Evolutionary conservation across 2,329 filamentous ascomycete genomes (phyloP).

Genomic region (Chaetothyriales sp.): DNA sequence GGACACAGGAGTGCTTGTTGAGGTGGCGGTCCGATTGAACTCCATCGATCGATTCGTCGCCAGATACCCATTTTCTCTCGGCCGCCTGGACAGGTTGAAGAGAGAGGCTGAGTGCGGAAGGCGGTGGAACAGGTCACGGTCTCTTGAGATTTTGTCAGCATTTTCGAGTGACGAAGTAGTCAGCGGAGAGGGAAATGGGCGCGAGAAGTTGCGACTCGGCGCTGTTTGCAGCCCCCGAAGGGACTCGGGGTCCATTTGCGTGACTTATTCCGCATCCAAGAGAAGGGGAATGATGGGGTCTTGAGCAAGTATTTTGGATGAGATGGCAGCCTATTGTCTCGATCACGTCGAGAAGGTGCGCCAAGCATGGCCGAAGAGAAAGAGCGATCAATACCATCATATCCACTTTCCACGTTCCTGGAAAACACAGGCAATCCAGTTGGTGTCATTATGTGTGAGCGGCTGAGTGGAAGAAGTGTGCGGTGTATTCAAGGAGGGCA

Average conservation of each 20-base stretch:
- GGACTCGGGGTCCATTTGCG: background rate
- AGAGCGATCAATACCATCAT: background rate
- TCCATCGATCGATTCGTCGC: slow-evolving; percentile 5
- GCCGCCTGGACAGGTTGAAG: slow-evolving; percentile 1
- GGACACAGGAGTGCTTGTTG: background rate
- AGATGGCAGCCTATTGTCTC: background rate
- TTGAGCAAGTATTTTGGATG: background rate
- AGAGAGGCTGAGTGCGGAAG: slow-evolving; percentile 4
- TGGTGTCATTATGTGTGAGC: no score
- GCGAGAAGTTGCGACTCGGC: slow-evolving; percentile 10
- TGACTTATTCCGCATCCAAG: background rate
- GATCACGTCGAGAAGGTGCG: background rate
- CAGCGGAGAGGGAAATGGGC: slow-evolving; percentile 6
- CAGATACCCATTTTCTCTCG: slow-evolving; percentile 1
- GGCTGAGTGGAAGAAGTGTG: no score
- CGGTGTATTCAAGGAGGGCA: background rate
- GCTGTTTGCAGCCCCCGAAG: background rate
- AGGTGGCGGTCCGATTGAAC: background rate
- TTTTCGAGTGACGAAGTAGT: slow-evolving; percentile 1
- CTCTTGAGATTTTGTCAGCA: slow-evolving; percentile 1
- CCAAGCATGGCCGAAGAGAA: background rate
- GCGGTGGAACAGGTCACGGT: slow-evolving; percentile 1
- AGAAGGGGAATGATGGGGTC: background rate
- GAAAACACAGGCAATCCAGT: background rate
- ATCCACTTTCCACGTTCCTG: background rate